Percentiles rank a stretch among this genome's conserved stretches.
These are phyloP conservation scores for Marasmius sp. DNA, from an alignment of 1,284 basidiomycete species.

Conservation along the genomic window DNA sequence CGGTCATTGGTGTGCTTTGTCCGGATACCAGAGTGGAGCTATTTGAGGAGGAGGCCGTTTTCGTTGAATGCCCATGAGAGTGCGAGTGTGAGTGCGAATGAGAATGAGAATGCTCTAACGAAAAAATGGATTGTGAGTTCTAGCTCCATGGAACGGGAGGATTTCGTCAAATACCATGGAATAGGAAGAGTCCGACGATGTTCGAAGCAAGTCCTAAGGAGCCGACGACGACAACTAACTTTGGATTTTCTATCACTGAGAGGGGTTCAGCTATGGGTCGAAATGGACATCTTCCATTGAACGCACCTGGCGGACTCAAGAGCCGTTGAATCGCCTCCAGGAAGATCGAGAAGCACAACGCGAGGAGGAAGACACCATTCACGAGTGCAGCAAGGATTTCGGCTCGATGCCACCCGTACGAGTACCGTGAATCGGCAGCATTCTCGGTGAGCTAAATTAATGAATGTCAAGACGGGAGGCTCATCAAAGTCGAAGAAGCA, in stretches of 20 bases:
- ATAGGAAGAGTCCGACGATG: conserved; percentile 90
- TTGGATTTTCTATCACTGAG: conserved; percentile 86
- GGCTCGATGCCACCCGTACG: conserved; percentile 98
- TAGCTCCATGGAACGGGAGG: conserved; percentile 4
- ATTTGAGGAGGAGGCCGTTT: conserved; percentile 23
- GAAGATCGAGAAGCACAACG: conserved; percentile 94
- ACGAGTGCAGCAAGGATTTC: conserved; percentile 95
- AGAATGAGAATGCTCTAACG: conserved; percentile 69
- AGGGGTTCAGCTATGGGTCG: conserved; percentile 4
- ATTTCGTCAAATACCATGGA: conserved; percentile 73
- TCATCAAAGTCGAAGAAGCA: not conserved
- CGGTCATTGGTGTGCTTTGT: conserved; percentile 25
- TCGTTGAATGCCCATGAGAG: conserved; percentile 10
- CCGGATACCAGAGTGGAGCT: conserved; percentile 17
- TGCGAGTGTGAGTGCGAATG: conserved; percentile 46
- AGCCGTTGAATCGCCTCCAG: conserved; percentile 93
- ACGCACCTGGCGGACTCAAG: conserved; percentile 77
- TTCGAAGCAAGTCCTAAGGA: conserved; percentile 90
- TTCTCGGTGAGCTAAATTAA: conserved; percentile 52
- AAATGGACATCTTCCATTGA: conserved; percentile 4
- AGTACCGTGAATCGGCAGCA: conserved; percentile 65
- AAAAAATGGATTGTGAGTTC: conserved; percentile 7
- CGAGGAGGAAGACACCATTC: conserved; percentile 92
- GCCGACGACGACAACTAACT: conserved; percentile 89
- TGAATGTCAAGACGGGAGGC: conserved; percentile 10